These are phyloP conservation scores for Aureobasidium sp. DNA, from an alignment of 2,329 filamentous ascomycete species.

Conservation along the genomic window DNA sequence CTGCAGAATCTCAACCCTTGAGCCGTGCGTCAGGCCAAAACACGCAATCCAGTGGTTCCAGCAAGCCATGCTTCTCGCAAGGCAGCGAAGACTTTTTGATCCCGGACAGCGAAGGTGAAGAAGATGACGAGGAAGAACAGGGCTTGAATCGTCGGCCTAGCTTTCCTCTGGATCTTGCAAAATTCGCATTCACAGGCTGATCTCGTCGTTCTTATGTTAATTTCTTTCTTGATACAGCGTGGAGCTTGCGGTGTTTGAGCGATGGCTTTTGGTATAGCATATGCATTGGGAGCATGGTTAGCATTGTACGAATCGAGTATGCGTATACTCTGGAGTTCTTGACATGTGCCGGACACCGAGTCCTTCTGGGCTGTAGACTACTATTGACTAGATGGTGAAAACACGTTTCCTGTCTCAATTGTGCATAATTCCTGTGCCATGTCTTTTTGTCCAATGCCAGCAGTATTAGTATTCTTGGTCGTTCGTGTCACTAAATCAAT, in stretches of 20 bases:
- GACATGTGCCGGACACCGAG: not conserved
- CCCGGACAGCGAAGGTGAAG: slow-evolving; percentile 37
- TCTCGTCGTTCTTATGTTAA: not conserved
- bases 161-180: slow-evolving; percentile 32
- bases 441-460: not conserved
- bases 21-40: slow-evolving; percentile 18
- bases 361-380: not conserved
- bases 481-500: too few species aligned
- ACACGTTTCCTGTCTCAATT: not conserved
- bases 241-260: not conserved
- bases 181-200: slow-evolving; percentile 32
- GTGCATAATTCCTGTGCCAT: not conserved
- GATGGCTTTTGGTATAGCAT: not conserved
- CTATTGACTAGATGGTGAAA: not conserved
- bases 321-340: not conserved
- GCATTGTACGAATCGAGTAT: not conserved
- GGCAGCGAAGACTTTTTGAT: slow-evolving; percentile 43
- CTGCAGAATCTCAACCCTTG: slow-evolving; percentile 21
- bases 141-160: slow-evolving; percentile 20
- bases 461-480: too few species aligned
- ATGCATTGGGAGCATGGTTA: not conserved
- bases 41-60: slow-evolving; percentile 5
- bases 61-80: slow-evolving; percentile 19
- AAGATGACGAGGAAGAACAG: slow-evolving; percentile 23
- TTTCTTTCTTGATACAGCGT: not conserved